Percentiles rank a stretch among this genome's conserved stretches.
Evolutionary conservation across 164 flowering plant species (phyloP).

Genomic region (Vitis rotundifolia): DNA sequence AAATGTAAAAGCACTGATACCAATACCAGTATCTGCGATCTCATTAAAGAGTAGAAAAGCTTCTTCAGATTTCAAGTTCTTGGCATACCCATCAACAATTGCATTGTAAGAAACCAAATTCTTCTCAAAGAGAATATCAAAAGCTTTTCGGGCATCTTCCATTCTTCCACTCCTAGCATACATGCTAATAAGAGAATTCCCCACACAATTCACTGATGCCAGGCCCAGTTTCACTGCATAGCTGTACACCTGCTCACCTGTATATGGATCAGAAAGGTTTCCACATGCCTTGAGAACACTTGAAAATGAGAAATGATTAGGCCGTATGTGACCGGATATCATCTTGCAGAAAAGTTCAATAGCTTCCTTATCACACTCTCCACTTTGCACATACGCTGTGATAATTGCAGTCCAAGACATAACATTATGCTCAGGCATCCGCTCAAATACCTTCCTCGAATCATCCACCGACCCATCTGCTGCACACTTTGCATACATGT

Average conservation of each 20-base stretch:
- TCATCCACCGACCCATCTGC: slow-evolving; percentile 41
- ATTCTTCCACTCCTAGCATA: slow-evolving; percentile 55
- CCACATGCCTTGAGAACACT: slow-evolving; percentile 77
- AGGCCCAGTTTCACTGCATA: slow-evolving; percentile 62
- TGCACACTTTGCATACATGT: slow-evolving; percentile 76
- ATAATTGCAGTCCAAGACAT: slow-evolving; percentile 94
- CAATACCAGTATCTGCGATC: slow-evolving; percentile 45
- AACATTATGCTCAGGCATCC: slow-evolving; percentile 64
- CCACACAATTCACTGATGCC: slow-evolving; percentile 60
- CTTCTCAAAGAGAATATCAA: slow-evolving; percentile 72
- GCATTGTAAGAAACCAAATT: slow-evolving; percentile 69
- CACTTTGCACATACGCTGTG: slow-evolving; percentile 66
- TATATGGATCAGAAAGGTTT: slow-evolving; percentile 38
- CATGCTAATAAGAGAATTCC: slow-evolving; percentile 80
- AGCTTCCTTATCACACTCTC: slow-evolving; percentile 57
- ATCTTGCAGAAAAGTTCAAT: slow-evolving; percentile 54
- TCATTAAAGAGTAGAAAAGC: slow-evolving; percentile 55
- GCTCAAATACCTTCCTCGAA: slow-evolving; percentile 66
- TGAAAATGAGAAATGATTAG: slow-evolving; percentile 83
- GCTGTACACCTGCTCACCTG: slow-evolving; percentile 59
- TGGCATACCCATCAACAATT: slow-evolving; percentile 63
- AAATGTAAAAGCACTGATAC: slow-evolving; percentile 55
- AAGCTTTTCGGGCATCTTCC: slow-evolving; percentile 78
- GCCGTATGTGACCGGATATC: slow-evolving; percentile 46
- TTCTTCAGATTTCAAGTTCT: slow-evolving; percentile 50